Conservation (phyloP, 2,329 filamentous ascomycete genomes). For the Neurospora sp. region DNA sequence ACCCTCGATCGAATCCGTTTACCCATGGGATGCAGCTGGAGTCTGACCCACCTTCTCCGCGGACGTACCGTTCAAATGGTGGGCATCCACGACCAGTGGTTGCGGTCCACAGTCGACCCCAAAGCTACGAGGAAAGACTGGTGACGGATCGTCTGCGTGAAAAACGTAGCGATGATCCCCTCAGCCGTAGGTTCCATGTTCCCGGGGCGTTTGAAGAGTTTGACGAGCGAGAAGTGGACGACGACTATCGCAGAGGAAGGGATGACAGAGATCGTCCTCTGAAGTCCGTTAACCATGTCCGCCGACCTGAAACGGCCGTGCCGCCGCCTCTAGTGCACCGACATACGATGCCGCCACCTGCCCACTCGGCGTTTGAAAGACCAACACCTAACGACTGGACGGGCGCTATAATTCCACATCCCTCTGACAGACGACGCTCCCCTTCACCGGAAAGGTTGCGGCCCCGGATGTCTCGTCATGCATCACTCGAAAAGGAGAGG, state of each 20-base stretch:
- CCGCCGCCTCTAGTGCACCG: constrained; percentile 15
- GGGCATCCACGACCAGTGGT: constrained; percentile 13
- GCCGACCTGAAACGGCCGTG: constrained; percentile 27
- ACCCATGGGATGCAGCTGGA: constrained; percentile 8
- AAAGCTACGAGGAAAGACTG: constrained; percentile 37
- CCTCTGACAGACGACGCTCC: constrained; percentile 9
- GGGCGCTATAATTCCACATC: constrained; percentile 1
- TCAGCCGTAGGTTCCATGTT: constrained; percentile 26
- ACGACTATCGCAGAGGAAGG: constrained; percentile 31
- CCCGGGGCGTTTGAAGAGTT: constrained; percentile 27
- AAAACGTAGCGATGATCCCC: constrained; percentile 31
- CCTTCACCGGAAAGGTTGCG: constrained; percentile 4
- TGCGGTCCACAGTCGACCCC: constrained; percentile 20
- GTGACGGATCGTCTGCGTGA: constrained; percentile 37
- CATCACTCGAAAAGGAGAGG: background rate
- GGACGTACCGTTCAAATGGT: constrained; percentile 21
- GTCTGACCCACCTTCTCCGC: constrained; percentile 15
- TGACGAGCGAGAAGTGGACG: constrained; percentile 25
- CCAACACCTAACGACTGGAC: constrained; percentile 13
- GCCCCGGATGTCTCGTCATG: background rate
- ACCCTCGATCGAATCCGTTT: constrained; percentile 25
- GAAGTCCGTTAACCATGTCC: constrained; percentile 51
- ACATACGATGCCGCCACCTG: constrained; percentile 19
- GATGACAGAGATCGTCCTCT: constrained; percentile 36
- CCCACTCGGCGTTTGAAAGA: constrained; percentile 16